These are phyloP conservation scores for Elsinoe arachidis DNA, from an alignment of 2,329 filamentous ascomycete species.

Conservation along the genomic window DNA sequence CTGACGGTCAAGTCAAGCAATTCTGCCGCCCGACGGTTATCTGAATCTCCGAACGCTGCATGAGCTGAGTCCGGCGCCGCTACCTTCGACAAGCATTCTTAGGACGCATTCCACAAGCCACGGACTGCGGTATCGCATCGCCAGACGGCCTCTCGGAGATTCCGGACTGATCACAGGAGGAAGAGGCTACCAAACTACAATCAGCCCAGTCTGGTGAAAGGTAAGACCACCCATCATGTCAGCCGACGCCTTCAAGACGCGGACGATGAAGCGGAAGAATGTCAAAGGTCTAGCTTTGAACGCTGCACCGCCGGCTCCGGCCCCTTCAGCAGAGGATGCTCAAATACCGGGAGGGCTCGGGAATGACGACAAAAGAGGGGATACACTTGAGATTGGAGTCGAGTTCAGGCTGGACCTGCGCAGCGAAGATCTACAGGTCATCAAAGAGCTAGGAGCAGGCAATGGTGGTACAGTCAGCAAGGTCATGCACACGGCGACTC, in stretches of 20 bases:
- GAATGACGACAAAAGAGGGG: slow-evolving; percentile 53
- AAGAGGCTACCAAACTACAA: too few species aligned
- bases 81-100: background rate
- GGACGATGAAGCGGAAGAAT: slow-evolving; percentile 98
- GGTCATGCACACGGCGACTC: slow-evolving; percentile 87
- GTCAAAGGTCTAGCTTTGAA: slow-evolving; percentile 90
- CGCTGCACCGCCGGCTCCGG: slow-evolving; percentile 62
- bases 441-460: slow-evolving; percentile 90
- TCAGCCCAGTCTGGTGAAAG: too few species aligned
- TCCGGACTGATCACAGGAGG: too few species aligned
- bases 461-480: slow-evolving; percentile 99
- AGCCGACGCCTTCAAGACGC: slow-evolving; percentile 54
- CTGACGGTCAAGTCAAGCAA: background rate
- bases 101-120: background rate
- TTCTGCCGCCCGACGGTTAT: background rate
- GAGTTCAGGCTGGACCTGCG: slow-evolving; percentile 91
- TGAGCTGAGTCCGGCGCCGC: background rate
- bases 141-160: too few species aligned
- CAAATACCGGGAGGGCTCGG: slow-evolving; percentile 52
- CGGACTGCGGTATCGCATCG: too few species aligned
- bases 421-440: slow-evolving; percentile 81
- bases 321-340: slow-evolving; percentile 63
- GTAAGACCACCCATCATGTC: slow-evolving; percentile 32
- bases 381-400: slow-evolving; percentile 87
- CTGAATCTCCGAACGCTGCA: background rate